Conservation (phyloP, 2,329 filamentous ascomycete genomes). For the Didymella arachidicola region DNA sequence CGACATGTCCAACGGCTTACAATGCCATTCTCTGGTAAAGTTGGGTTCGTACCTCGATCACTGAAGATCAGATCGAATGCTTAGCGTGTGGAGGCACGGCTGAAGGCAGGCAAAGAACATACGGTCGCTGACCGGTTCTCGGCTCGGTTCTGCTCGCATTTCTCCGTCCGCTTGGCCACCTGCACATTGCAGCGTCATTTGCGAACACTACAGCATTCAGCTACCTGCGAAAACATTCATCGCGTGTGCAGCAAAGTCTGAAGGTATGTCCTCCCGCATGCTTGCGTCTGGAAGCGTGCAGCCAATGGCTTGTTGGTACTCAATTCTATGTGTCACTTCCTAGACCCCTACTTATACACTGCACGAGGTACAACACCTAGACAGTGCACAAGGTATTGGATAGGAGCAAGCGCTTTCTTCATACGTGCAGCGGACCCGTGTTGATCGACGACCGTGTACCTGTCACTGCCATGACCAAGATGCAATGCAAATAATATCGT, state of each 20-base stretch:
- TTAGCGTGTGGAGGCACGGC: neutral
- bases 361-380: slow-evolving; percentile 22
- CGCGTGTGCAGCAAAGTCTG: slow-evolving; percentile 11
- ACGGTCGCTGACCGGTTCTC: neutral
- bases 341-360: slow-evolving; percentile 17
- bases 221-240: slow-evolving; percentile 16
- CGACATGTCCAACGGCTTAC: slow-evolving; percentile 13
- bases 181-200: slow-evolving; percentile 24
- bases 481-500: neutral
- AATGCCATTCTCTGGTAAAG: neutral
- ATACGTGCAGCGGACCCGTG: slow-evolving; percentile 6
- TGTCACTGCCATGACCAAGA: slow-evolving; percentile 5
- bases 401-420: slow-evolving; percentile 22
- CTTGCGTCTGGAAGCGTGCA: slow-evolving; percentile 13
- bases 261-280: slow-evolving; percentile 5
- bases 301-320: slow-evolving; percentile 20
- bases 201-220: slow-evolving; percentile 20
- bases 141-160: slow-evolving; percentile 1
- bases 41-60: slow-evolving; percentile 1
- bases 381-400: slow-evolving; percentile 24
- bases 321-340: slow-evolving; percentile 9
- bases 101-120: neutral
- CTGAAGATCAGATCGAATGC: neutral
- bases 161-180: slow-evolving; percentile 12
- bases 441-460: slow-evolving; percentile 8